A percentile compares a stretch with the other conserved stretches of the same genome.
Conservation (phyloP, 1,139 yeast genomes). For the Pichia sp. region DNA sequence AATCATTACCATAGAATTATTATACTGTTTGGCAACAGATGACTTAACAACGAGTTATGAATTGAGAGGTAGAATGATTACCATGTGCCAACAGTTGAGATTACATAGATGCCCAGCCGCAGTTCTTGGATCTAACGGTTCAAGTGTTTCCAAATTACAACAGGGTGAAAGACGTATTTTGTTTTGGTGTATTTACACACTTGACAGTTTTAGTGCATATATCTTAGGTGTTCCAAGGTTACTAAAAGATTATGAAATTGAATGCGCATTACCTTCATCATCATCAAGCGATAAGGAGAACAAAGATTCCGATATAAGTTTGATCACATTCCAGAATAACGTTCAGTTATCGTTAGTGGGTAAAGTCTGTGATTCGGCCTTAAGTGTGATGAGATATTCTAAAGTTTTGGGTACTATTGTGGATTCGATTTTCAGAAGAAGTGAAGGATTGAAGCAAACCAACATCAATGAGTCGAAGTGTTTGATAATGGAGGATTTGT, state of each 20-base stretch:
- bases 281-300: conserved; percentile 25
- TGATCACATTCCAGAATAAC: conserved; percentile 51
- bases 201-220: conserved; percentile 73
- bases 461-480: conserved; percentile 34
- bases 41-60: conserved; percentile 72
- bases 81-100: conserved; percentile 83
- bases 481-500: conserved; percentile 56
- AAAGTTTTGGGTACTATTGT: conserved; percentile 70
- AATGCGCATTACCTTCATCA: conserved; percentile 73
- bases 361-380: conserved; percentile 58
- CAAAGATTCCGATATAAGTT: conserved; percentile 41
- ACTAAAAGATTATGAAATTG: conserved; percentile 74
- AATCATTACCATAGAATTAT: conserved; percentile 60
- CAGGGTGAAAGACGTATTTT: conserved; percentile 78
- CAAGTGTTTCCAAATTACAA: conserved; percentile 55
- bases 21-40: conserved; percentile 70
- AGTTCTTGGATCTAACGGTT: conserved; percentile 55
- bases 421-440: conserved; percentile 58
- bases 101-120: conserved; percentile 87
- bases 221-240: conserved; percentile 80
- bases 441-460: conserved; percentile 27
- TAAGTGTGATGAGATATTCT: conserved; percentile 64
- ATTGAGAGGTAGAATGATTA: conserved; percentile 67
- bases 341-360: conserved; percentile 60
- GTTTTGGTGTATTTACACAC: conserved; percentile 78